phyloP scores from a whole-genome alignment of 306 rosid genomes.

The Betula pendula region DNA sequence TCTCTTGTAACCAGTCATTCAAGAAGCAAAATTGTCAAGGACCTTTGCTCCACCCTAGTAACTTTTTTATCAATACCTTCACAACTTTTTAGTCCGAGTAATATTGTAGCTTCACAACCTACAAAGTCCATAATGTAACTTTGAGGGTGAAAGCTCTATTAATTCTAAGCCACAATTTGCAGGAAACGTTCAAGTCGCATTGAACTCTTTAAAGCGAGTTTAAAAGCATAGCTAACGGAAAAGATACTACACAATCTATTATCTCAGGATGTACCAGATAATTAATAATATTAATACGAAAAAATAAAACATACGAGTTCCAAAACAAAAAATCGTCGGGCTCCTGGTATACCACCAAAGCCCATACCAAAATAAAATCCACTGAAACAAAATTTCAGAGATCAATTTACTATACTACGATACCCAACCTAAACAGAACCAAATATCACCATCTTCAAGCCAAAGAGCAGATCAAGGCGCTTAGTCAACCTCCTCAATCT shows the following conservation, averaged over 20 bases:
- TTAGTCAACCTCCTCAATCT: constrained; percentile 81
- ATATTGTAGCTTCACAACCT: no score
- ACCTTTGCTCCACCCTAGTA: no score
- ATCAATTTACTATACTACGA: neutral
- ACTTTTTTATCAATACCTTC: no score
- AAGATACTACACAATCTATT: no score
- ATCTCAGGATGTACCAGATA: no score
- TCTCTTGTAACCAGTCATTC: no score
- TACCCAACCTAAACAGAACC: neutral
- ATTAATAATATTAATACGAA: no score
- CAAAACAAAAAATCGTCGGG: neutral
- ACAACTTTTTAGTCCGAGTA: no score
- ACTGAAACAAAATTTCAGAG: neutral
- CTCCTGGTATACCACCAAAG: no score
- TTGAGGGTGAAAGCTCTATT: neutral
- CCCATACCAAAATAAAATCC: neutral
- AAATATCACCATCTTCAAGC: neutral
- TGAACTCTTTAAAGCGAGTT: neutral
- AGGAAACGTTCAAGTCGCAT: no score
- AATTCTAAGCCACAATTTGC: neutral
- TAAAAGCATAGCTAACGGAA: neutral
- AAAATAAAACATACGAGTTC: neutral
- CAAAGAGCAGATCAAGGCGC: neutral
- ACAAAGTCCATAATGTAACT: no score
- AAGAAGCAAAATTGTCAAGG: no score